Evolutionary conservation across 2,329 filamentous ascomycete genomes (phyloP), one percentile per base, ranked within the genome.

Genomic region (Zasmidium angulare): DNA sequence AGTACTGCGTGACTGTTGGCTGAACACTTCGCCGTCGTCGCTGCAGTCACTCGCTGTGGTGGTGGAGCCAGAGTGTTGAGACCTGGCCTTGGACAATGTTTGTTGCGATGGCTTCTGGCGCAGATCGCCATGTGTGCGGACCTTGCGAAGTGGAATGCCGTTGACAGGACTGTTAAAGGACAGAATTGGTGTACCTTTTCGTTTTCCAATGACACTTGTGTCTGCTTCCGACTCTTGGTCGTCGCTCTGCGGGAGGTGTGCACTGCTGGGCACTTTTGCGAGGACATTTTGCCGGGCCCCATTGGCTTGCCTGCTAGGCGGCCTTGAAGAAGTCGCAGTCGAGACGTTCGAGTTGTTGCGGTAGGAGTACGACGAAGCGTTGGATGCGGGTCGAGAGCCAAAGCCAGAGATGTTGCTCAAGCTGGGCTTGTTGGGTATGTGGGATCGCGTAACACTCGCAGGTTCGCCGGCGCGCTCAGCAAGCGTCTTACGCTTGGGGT

Each of bases 401-500:
- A 66, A 63, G 52, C 61, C 66, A 36, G 61, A 53, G 23, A 46
- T 58, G 47, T 53, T 51, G 59, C 56, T 54, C 24, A 59, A 46
- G 59, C 56, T 61, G 40, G 55, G 50, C 52, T 66, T 67, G 51
- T 54, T 60, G 20, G 69, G 64, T 12, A 70, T 62, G 43, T 70
- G 66, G 46, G 69, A 69, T 58, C 66, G 59, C 46, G 53, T 53
- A 2, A 58, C 54, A 23, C 60, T 63, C 29, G 77, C 81, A 60
- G 75, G 67, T 66, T 84, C 81, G 40, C 74, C 77, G 53, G 77
- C 78, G 56, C 75, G 73, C 60, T 83, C 79, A 54, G 71, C 75
- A 12, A 82, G 72, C n/a, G 81, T 81, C 68, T 80, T 81, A 52
- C 80, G 77, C 71, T 81, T 82, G 23, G 77, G 71, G n/a, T 76